Conservation (phyloP, 352 stramenopile species). For the Halophytophthora polymorphica region DNA sequence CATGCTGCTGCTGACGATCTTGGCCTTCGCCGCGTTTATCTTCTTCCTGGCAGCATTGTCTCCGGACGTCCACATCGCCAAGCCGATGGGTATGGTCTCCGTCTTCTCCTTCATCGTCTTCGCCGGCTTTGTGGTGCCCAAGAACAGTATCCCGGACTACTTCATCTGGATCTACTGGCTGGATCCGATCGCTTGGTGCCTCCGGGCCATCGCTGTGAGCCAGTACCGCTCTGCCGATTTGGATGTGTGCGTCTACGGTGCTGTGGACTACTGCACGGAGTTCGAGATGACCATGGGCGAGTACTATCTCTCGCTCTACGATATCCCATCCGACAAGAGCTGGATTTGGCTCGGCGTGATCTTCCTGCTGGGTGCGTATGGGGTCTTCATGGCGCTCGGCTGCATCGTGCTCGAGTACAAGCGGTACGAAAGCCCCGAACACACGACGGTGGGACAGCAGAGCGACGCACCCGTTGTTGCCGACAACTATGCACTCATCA, state of each 20-base stretch:
- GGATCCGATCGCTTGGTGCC: slow-evolving; percentile 38
- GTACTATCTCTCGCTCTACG: slow-evolving; percentile 23
- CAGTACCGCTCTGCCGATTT: slow-evolving; percentile 21
- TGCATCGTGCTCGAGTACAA: slow-evolving; percentile 29
- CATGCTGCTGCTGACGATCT: slow-evolving; percentile 38
- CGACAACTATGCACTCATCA: slow-evolving; percentile 8
- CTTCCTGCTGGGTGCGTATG: slow-evolving; percentile 20
- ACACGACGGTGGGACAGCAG: slow-evolving; percentile 4
- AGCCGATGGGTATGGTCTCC: slow-evolving; percentile 34
- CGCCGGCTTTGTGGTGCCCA: slow-evolving; percentile 36
- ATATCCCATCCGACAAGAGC: slow-evolving; percentile 18
- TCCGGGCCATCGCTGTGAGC: slow-evolving; percentile 28
- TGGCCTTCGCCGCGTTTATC: slow-evolving; percentile 43
- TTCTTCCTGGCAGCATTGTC: slow-evolving; percentile 33
- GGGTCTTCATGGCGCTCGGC: slow-evolving; percentile 23
- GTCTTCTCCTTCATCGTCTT: slow-evolving; percentile 46
- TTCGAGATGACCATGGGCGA: slow-evolving; percentile 22
- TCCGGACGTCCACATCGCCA: slow-evolving; percentile 33
- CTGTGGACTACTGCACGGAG: slow-evolving; percentile 17
- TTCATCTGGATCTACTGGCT: slow-evolving; percentile 53
- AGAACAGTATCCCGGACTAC: slow-evolving; percentile 34
- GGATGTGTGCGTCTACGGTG: slow-evolving; percentile 16
- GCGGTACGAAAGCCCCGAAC: slow-evolving; percentile 20
- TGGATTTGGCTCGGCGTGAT: slow-evolving; percentile 24
- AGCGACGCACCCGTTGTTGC: slow-evolving; percentile 1